Base-by-base conservation (phyloP, 345 rosid genomes). In the Noccaea caerulescens region DNA sequence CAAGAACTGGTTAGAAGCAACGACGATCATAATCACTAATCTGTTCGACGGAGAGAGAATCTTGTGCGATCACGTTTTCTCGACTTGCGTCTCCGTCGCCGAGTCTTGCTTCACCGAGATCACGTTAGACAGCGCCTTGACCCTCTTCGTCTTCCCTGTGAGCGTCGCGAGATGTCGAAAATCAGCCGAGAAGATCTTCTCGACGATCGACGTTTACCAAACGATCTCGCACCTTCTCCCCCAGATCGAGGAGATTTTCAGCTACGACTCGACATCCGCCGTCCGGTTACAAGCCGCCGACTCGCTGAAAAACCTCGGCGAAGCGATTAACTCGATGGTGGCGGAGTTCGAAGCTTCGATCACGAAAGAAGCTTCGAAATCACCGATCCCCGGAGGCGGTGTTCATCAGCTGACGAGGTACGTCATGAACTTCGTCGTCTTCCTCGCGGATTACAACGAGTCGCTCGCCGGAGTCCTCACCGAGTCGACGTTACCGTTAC, bases 101-200 rank as follows among this genome's bases (percentile, higher is more conserved):
- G 95, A 87, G 60, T 82, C 96, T 20, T 81, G 87, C 58, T 91
- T 91, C 77, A 6, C 83, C 4, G 90, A 92, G 14, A 83, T 94
- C 33, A 83, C 88, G n/a, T 69, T 78, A 73, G 96, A 87, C 42
- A 87, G 87, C 5, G 96, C 95, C n/a, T 59, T 30, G 7, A 68
- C 82, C 12, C 87, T 89, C 25, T 87, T 91, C 44, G 68, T 69
- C 4, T 89, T 88, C 77, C 97, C 99, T 1, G 87, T 84, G 52
- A 73, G 77, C n/a, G 80, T 84, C 2, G 86, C 81, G 0, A 85
- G 78, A 69, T 66, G 63, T 36, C 82, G 76, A 76, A 88, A 80
- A 63, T 18, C 69, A 3, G 73, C 74, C 0, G 88, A 84, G 71
- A 89, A 87, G 58, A 82, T 89, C 42, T 94, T 89, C 71, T 83